A percentile compares a stretch with the other conserved stretches of the same genome.
phyloP scores from a whole-genome alignment of 108 stramenopile species.

The Epipyxis sp. region DNA sequence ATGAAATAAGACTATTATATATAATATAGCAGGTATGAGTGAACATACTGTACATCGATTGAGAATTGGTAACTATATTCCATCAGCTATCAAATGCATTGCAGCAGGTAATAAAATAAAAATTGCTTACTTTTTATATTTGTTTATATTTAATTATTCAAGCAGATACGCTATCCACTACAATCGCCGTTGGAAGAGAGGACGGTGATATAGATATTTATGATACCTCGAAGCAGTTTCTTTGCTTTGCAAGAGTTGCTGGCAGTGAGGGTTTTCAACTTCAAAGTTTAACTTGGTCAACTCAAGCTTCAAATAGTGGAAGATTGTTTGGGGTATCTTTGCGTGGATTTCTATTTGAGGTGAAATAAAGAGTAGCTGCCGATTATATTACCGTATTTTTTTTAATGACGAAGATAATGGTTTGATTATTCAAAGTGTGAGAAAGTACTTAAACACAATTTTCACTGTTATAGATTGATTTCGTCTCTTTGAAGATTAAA shows the following conservation, averaged over 20 bases:
- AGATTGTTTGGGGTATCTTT: slow-evolving; percentile 27
- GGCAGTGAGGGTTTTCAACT: slow-evolving; percentile 16
- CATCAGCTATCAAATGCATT: slow-evolving; percentile 1
- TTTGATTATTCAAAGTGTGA: too few species aligned
- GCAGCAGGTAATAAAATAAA: too few species aligned
- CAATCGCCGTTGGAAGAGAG: slow-evolving; percentile 19
- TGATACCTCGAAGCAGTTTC: neutral
- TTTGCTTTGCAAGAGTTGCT: neutral
- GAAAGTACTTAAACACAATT: neutral
- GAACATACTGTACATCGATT: slow-evolving; percentile 1
- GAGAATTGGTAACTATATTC: slow-evolving; percentile 2
- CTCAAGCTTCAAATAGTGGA: too few species aligned
- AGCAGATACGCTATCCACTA: neutral
- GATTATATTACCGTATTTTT: too few species aligned
- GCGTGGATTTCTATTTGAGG: slow-evolving; percentile 29
- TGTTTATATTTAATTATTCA: neutral
- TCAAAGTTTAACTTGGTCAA: neutral
- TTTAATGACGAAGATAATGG: too few species aligned
- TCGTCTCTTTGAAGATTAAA: too few species aligned
- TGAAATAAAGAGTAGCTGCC: too few species aligned
- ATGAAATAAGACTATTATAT: too few species aligned
- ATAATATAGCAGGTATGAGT: too few species aligned
- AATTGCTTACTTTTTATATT: too few species aligned
- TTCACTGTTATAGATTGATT: too few species aligned
- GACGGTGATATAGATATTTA: slow-evolving; percentile 26